Base-by-base conservation (phyloP, 306 rosid species). In the Trichosanthes cucumerina region DNA sequence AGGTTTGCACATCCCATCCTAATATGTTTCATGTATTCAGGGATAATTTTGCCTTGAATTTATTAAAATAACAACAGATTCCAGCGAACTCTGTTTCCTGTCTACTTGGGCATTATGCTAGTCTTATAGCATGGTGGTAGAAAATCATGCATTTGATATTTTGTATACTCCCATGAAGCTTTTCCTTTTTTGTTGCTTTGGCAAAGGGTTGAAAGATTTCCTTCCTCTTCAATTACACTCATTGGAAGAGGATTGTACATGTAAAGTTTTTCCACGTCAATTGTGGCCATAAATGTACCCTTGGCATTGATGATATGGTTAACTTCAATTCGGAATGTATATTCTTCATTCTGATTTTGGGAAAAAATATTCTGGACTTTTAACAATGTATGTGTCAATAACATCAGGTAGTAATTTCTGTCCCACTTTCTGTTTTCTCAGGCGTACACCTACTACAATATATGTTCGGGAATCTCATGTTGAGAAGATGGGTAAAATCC, bases 391-490 rank as follows among this genome's bases (percentile, higher is more conserved):
- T 8, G 14, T 28, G 16, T 15, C 38, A 21, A 16, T 28, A 71
- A 46, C 12, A 15, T 49, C 77, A 72, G 77, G 24, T 16, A 14
- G 53, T 72, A 26, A 73, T 31, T 49, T 73, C 60, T 26, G 38
- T 28, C 78, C 36, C 62, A 31, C 59, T 44, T 70, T 63, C 72
- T 72, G 80, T 82, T 81, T 81, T 79, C 72, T 83, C 88, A 92
- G 98, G 86, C 98, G 97, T 66, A 92, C 97, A 63, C 97, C 98
- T 24, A 95, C 98, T 11, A 84, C 77, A 54, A 87, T 95, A 81
- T 88, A 77, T 92, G 97, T 95, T 69, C 93, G 97, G 18, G 98
- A 95, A 87, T 91, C 97, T 83, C 92, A 92, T 85, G 84, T 89
- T 81, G 97, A 88, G 86, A 91, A 91, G 86, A 84, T 91, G 68